Conservation (phyloP, 495 filamentous ascomycete species). For the Lichina pygmaea region DNA sequence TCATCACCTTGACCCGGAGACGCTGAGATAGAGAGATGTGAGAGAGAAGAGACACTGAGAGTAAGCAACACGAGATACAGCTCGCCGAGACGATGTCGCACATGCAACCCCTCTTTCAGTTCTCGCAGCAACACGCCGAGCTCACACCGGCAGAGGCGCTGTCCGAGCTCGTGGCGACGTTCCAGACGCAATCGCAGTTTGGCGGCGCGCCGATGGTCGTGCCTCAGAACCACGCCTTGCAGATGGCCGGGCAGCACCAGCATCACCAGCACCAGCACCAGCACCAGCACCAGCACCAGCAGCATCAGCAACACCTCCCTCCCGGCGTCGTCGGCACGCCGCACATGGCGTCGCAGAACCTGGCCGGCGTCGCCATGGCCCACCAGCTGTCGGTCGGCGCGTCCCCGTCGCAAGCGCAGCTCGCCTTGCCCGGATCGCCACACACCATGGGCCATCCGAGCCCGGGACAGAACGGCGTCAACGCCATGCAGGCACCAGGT, state of each 20-base stretch:
- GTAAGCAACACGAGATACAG: slow-evolving; percentile 4
- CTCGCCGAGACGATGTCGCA: slow-evolving; percentile 14
- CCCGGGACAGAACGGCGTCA: slow-evolving; percentile 4
- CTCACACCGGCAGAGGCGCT: slow-evolving; percentile 11
- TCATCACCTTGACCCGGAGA: background rate
- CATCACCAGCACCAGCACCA: slow-evolving; percentile 8
- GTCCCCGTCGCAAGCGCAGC: slow-evolving; percentile 1
- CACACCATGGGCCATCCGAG: slow-evolving; percentile 10
- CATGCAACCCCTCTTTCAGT: slow-evolving; percentile 13
- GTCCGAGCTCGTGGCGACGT: slow-evolving; percentile 6
- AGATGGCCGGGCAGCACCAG: background rate
- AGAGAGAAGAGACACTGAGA: too few species aligned
- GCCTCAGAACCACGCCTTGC: background rate
- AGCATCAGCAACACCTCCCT: background rate
- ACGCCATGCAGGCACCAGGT: slow-evolving; percentile 25
- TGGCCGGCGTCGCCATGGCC: background rate
- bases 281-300: background rate
- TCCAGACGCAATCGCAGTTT: slow-evolving; percentile 4
- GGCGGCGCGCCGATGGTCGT: background rate
- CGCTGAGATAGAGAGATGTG: too few species aligned
- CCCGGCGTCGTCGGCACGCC: slow-evolving; percentile 4
- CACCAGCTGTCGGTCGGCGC: slow-evolving; percentile 2
- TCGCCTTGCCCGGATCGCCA: slow-evolving; percentile 1
- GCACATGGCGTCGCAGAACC: slow-evolving; percentile 2
- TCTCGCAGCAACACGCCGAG: slow-evolving; percentile 9